Evolutionary conservation across 2,329 filamentous ascomycete species (phyloP), one percentile per base, ranked within the genome.

Genomic region (Pseudogymnoascus sp.): DNA sequence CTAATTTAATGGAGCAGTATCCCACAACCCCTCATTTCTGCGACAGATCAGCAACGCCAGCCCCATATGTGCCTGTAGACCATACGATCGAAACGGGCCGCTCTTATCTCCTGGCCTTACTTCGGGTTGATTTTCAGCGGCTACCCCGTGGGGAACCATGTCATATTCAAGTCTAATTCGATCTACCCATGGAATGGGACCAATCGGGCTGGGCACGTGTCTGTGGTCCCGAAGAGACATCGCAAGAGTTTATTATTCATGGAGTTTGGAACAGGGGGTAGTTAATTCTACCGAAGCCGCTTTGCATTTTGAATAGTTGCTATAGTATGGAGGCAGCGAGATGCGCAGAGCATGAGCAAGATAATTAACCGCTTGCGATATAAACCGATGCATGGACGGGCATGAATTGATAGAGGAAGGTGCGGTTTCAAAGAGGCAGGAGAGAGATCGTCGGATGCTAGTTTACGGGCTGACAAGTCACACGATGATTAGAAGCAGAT

Each of bases 111-210:
- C 9, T 54, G 43, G 43, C 25, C 43, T 32, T 54, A 18, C 43
- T 32, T 54, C 28, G 47, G 47, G 47, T 18, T 14, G 47, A 54
- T 16, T 14, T 14, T 32, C 9, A 50, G 7, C 41, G 25, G 32
- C 18, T 54, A 12, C 47, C 47, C 47, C 47, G 25, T 30, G 47
- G 47, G 47, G 47, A 54, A 54, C 47, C 47, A 32, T 32, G 47
- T n/a, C n/a, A 32, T 32, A 18, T 7, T 8, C 9, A 30, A 30
- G 43, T 16, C 43, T 18, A n/a, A 16, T 32, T 50, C 9, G 9
- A 32, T 12, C 28, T 16, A 32, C 25, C 6, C 25, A 28, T 18
- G n/a, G 5, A 9, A 7, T 54, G 2, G 2, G 25, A 14, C 25
- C 43, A 16, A 54, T 54, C 18, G n/a, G 47, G 28, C 28, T 18